Conservation (phyloP, 1,284 basidiomycete genomes). For the Naganishia sp. region DNA sequence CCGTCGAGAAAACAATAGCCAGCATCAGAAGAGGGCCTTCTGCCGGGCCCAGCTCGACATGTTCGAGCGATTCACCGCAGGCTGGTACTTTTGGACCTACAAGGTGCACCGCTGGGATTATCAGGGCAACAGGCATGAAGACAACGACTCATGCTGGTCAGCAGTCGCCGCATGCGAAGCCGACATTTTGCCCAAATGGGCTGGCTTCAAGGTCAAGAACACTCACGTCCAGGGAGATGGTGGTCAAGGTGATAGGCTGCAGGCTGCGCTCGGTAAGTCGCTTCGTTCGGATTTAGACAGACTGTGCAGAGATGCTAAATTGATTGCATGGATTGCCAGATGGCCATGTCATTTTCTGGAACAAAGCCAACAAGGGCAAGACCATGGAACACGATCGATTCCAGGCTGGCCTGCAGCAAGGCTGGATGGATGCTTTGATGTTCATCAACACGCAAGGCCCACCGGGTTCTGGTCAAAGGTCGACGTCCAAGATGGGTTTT, state of each 20-base stretch:
- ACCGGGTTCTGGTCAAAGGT: conserved; percentile 44
- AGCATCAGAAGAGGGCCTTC: conserved; percentile 60
- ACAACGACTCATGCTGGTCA: conserved; percentile 75
- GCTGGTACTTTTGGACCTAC: conserved; percentile 87
- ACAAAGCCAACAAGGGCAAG: conserved; percentile 50
- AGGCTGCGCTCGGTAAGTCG: conserved; percentile 56
- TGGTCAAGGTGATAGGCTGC: conserved; percentile 52
- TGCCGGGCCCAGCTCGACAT: conserved; percentile 68
- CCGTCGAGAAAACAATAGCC: conserved; percentile 55
- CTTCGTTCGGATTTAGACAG: neutral
- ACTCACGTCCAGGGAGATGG: conserved; percentile 36
- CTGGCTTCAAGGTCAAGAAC: conserved; percentile 51
- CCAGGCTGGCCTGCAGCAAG: conserved; percentile 64
- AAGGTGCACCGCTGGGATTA: conserved; percentile 53
- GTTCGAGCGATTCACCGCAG: conserved; percentile 68
- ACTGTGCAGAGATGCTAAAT: neutral
- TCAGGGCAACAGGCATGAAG: conserved; percentile 59
- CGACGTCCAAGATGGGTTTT: conserved; percentile 63
- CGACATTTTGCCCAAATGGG: conserved; percentile 63
- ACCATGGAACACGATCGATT: conserved; percentile 68
- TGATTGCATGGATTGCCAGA: conserved; percentile 48
- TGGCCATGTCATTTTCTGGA: conserved; percentile 64
- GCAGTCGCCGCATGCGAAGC: conserved; percentile 67
- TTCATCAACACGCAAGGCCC: conserved; percentile 55
- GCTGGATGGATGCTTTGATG: conserved; percentile 69